phyloP scores from a whole-genome alignment of 805 yeast species.

The Wickerhamomyces silvicola region DNA sequence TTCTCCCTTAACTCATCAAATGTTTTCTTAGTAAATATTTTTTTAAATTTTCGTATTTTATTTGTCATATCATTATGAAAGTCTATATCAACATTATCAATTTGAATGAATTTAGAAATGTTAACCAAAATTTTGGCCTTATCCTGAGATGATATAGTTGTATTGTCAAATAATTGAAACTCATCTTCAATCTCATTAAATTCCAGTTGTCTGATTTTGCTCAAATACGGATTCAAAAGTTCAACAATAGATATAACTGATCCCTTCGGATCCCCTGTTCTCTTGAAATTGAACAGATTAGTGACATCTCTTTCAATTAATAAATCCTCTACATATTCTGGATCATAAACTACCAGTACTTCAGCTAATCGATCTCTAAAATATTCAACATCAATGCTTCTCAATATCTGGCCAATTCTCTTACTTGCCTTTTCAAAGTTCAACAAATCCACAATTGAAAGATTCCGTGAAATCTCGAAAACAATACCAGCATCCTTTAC shows the following conservation, averaged over 20 bases:
- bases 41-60: constrained; percentile 10
- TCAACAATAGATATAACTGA: constrained; percentile 7
- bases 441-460: constrained; percentile 17
- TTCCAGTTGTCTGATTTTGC: constrained; percentile 5
- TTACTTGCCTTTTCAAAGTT: constrained; percentile 7
- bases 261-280: constrained; percentile 17
- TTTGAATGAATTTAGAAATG: constrained; percentile 9
- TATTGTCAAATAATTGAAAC: constrained; percentile 11
- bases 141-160: constrained; percentile 17
- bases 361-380: constrained; percentile 9
- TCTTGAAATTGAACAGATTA: constrained; percentile 8
- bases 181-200: constrained; percentile 4
- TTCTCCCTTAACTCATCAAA: constrained; percentile 17
- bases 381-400: constrained; percentile 7
- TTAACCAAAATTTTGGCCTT: constrained; percentile 18
- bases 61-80: constrained; percentile 2
- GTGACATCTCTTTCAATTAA: constrained; percentile 13
- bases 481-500: constrained; percentile 1
- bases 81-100: constrained; percentile 18
- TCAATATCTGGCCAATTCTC: constrained; percentile 4
- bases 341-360: constrained; percentile 13
- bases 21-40: constrained; percentile 9
- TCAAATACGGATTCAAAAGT: constrained; percentile 8
- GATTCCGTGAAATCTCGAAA: constrained; percentile 6
- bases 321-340: constrained; percentile 8